Base-by-base conservation (phyloP, 2,329 filamentous ascomycete genomes). In the Talaromyces sp. region DNA sequence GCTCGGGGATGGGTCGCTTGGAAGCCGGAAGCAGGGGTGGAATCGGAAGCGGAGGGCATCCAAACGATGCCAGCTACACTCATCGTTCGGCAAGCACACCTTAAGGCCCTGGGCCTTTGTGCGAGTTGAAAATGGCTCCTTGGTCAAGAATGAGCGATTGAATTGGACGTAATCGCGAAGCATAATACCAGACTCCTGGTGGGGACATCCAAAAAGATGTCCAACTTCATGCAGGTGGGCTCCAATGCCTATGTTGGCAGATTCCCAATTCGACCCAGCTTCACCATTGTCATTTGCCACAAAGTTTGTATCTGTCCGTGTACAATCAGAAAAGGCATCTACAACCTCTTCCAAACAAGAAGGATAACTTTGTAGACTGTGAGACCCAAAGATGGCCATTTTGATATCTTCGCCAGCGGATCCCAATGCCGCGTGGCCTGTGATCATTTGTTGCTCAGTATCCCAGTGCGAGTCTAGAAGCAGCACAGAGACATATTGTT, bases 121-220 rank as follows among this genome's bases (percentile, higher is more conserved):
- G 41, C 92, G 83, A 2, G 91, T 96, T 2, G 89, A 94, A 68
- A 88, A 97, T 1, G 91, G 86, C 70, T 97, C 93, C 36, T 88
- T 85, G 29, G 84, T 83, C 41, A 89, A 80, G 69, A 97, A 97
- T 1, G 88, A 88, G 22, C 93, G 85, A 71, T 94, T 95, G 11
- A 97, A 76, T 2, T 81, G 86, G 29, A 92, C 85, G 69, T 96
- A 97, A 70, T 96, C 93, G 51, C 90, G 83, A 46, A 91, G 78
- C 93, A 97, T 97, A 56, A 97, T 81, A n/a, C 94, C 93, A 24
- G 79, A 88, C 66, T 94, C 90, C 68, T 95, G 91, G 68, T 95
- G 90, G 9, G 91, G 90, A 61, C 90, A 95, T 45, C 93, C 93
- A 61, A 97, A 89, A 19, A 96, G 74, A 74, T 96, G 93, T 3